Conservation (phyloP, 78 protist species). For the Diacronema lutheri region DNA sequence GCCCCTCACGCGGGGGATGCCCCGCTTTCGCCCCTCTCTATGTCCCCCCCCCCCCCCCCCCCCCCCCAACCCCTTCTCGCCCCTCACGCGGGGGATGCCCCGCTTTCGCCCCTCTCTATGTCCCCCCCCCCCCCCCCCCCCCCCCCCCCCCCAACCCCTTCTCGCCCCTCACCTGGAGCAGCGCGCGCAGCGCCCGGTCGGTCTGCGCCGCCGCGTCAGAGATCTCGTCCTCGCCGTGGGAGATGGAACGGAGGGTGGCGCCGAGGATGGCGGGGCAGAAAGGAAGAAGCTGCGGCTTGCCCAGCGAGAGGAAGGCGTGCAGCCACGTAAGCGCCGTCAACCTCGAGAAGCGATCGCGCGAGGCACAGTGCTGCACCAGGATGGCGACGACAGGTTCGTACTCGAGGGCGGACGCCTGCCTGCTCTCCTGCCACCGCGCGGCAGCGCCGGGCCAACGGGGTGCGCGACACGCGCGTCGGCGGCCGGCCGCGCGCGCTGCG, state of each 20-base stretch:
- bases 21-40: too few species aligned
- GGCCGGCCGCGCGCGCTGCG: too few species aligned
- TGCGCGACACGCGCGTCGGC: too few species aligned
- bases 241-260: background rate
- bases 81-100: too few species aligned
- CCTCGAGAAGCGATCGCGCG: background rate
- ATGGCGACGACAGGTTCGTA: constrained; percentile 17
- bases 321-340: constrained; percentile 24
- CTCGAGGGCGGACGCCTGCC: background rate
- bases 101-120: too few species aligned
- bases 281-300: constrained; percentile 7
- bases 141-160: too few species aligned
- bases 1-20: too few species aligned
- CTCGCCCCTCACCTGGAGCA: background rate
- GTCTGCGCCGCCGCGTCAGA: background rate
- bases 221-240: constrained; percentile 13
- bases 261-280: constrained; percentile 9
- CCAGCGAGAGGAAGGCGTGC: background rate
- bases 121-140: too few species aligned
- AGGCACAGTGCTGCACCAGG: constrained; percentile 26
- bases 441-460: too few species aligned
- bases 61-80: too few species aligned
- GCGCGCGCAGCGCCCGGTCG: background rate
- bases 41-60: too few species aligned
- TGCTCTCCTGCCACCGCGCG: too few species aligned